These are phyloP conservation scores for Kodamaea restingae DNA, from an alignment of 805 yeast genomes.

Conservation along the genomic window DNA sequence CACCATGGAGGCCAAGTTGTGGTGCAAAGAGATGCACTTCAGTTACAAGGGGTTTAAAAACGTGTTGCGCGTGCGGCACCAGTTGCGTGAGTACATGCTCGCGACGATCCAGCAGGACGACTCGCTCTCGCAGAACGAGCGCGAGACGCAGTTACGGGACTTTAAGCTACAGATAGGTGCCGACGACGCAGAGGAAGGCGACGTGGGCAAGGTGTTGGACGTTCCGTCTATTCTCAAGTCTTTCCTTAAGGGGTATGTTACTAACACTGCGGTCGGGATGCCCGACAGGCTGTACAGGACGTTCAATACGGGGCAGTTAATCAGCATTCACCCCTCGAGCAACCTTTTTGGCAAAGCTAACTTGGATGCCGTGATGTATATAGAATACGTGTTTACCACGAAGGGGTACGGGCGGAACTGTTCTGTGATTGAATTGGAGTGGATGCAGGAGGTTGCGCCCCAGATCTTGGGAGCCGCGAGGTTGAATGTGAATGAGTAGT, in stretches of 20 bases:
- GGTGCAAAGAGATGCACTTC: conserved; percentile 80
- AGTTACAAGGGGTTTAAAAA: conserved; percentile 77
- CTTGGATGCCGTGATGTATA: conserved; percentile 86
- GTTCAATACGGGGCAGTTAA: conserved; percentile 74
- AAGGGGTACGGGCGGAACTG: conserved; percentile 91
- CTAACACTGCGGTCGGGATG: conserved; percentile 89
- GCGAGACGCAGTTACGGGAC: conserved; percentile 22
- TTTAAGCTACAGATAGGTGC: conserved; percentile 23
- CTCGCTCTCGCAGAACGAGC: conserved; percentile 21
- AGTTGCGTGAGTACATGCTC: conserved; percentile 66
- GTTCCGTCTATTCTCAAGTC: conserved; percentile 64
- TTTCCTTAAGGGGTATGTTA: conserved; percentile 77
- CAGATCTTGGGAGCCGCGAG: conserved; percentile 48
- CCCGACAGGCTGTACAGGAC: conserved; percentile 93
- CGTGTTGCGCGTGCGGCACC: conserved; percentile 70
- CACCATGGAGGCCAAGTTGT: conserved; percentile 55
- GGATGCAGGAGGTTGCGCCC: conserved; percentile 84
- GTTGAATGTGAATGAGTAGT: conserved; percentile 25
- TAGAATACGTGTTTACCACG: conserved; percentile 89
- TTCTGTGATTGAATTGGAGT: conserved; percentile 71
- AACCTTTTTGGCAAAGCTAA: conserved; percentile 70
- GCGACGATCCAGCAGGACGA: conserved; percentile 43
- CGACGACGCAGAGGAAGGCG: conserved; percentile 21
- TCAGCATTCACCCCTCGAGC: conserved; percentile 89
- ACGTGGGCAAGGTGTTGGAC: conserved; percentile 39